A percentile compares a stretch with the other conserved stretches of the same genome.
Evolutionary conservation across 331 rosid genomes (phyloP).

Genomic region (Malus hybrid): DNA sequence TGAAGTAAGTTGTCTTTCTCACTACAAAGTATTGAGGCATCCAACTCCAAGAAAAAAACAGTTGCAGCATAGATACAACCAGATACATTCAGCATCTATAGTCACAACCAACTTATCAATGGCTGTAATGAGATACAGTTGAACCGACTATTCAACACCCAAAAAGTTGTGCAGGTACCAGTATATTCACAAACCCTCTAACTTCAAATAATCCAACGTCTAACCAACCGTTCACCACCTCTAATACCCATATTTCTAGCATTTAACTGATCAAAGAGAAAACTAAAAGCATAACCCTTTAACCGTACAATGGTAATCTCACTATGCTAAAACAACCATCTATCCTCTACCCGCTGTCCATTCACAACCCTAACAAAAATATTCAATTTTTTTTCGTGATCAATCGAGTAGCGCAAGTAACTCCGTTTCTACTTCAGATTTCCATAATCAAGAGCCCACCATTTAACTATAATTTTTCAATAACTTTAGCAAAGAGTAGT

Average conservation of each 20-base stretch:
- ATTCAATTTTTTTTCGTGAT: neutral
- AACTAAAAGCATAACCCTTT: neutral
- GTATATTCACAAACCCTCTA: neutral
- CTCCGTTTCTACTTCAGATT: neutral
- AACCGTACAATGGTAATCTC: neutral
- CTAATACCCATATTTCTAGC: neutral
- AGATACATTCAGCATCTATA: neutral
- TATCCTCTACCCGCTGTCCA: neutral
- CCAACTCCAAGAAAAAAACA: neutral
- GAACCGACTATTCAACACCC: neutral
- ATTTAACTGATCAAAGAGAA: neutral
- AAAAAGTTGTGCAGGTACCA: neutral
- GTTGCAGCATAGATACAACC: neutral
- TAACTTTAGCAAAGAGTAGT: neutral
- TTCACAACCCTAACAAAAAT: neutral
- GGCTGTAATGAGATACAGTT: neutral
- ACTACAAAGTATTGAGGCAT: neutral
- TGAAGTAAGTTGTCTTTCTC: neutral
- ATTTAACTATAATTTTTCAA: neutral
- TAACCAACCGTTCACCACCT: neutral
- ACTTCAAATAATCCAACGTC: neutral
- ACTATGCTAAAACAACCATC: neutral
- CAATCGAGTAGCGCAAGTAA: neutral
- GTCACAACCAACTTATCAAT: too few relatives aligned
- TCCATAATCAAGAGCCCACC: neutral